Evolutionary conservation across 2,329 filamentous ascomycete genomes (phyloP), one percentile per base, ranked within the genome.

Genomic region (Coniella vitis): DNA sequence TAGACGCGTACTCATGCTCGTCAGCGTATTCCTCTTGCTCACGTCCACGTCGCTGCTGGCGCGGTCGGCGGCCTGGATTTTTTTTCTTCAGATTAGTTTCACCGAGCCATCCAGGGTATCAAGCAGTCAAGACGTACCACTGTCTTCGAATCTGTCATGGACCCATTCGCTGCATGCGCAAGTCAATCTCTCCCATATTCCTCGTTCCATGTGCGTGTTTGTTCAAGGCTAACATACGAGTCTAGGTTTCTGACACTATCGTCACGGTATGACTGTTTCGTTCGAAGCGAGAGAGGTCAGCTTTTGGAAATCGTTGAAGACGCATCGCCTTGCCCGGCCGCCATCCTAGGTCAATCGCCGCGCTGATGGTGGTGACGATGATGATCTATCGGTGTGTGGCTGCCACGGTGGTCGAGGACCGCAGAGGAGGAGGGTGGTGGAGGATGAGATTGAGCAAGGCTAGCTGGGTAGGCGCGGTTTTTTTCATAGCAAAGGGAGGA

Each of bases 101-200:
- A 21, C n/a, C 19, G 19, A 7, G 9, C 17, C 13, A 7, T 9
- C 19, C 3, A 39, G 19, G 1, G 25, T 34, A 14, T 21, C 22
- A 10, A 22, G 17, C 16, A 16, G 37, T n/a, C n/a, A 21, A 22
- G 10, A 38, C 37, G 25, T 71, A 78, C 83, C 76, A 65, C 84
- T 78, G 61, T 88, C 87, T 65, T 93, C 87, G 65, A 82, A 95
- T 64, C 83, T 87, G 70, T 95, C 88, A 66, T 96, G 90, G 58
- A 95, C 88, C 90, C 90, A 96, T 74, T 95, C 90, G 63, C 88
- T 88, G 55, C 37, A 42, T 7, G 52, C 47, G 48, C 22, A 38
- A 47, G 58, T 67, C 53, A 66, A 60, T 46, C 47, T 32, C 45
- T 52, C 22, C 17, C 38, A 2, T 29, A 31, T 25, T 38, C 35